Percentiles rank a stretch among this genome's conserved stretches.
Evolutionary conservation across 345 rosid species (phyloP).

Genomic region (Dipteronia dyeriana): DNA sequence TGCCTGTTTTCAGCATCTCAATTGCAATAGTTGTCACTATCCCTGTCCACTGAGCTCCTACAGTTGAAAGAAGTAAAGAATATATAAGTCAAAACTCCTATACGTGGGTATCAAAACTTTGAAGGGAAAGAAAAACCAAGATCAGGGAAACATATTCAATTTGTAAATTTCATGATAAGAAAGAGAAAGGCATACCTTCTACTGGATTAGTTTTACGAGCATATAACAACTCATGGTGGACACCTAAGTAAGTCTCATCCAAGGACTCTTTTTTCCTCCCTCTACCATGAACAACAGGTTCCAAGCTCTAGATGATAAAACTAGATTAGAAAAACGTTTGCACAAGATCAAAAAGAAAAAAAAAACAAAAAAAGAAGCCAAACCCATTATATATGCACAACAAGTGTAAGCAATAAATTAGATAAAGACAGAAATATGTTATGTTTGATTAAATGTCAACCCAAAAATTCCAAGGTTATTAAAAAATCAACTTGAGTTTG

Average conservation of each 20-base stretch:
- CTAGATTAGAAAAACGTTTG: conserved; percentile 6
- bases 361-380: no score
- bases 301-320: conserved; percentile 55
- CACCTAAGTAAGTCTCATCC: conserved; percentile 90
- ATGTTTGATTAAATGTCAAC: not conserved
- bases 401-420: not conserved
- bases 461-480: not conserved
- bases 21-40: conserved; percentile 92
- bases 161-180: not conserved
- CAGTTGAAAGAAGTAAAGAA: conserved; percentile 18
- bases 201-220: conserved; percentile 88
- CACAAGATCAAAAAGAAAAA: not conserved
- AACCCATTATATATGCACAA: not conserved
- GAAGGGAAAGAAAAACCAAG: not conserved
- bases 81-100: conserved; percentile 12
- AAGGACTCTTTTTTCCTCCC: conserved; percentile 68
- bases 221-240: conserved; percentile 71
- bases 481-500: no score
- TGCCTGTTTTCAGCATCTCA: conserved; percentile 84
- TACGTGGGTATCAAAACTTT: not conserved
- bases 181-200: conserved; percentile 50
- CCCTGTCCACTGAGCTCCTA: conserved; percentile 99
- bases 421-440: not conserved
- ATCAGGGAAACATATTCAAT: not conserved
- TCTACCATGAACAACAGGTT: conserved; percentile 89